These are phyloP conservation scores for Nepenthes gracilis DNA, from an alignment of 148 eudicot species.

Conservation along the genomic window DNA sequence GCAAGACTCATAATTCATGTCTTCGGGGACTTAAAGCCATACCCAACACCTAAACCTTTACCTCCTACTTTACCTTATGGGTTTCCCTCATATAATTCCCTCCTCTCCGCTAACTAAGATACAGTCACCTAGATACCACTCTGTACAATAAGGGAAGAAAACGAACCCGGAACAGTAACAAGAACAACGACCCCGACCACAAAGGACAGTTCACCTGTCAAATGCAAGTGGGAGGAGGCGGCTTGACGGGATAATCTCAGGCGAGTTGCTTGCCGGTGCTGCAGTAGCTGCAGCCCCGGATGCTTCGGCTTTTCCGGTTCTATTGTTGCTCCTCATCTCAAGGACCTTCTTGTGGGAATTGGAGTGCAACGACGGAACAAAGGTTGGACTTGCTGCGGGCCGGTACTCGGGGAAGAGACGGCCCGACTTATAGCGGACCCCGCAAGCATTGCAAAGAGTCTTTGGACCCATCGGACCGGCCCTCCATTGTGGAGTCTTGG, in stretches of 20 bases:
- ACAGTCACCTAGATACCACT: constrained; percentile 19
- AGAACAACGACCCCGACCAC: constrained; percentile 12
- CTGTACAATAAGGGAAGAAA: constrained; percentile 32
- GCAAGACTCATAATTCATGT: too few relatives aligned
- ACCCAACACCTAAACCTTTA: too few relatives aligned
- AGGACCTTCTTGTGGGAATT: constrained; percentile 92
- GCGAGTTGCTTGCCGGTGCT: constrained; percentile 2
- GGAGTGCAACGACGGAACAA: constrained; percentile 68
- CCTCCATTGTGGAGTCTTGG: constrained; percentile 98
- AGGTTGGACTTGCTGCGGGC: constrained; percentile 94
- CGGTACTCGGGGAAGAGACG: constrained; percentile 92
- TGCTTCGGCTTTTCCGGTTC: background rate
- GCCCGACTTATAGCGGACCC: constrained; percentile 85
- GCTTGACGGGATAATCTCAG: constrained; percentile 24
- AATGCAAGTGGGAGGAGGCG: constrained; percentile 17
- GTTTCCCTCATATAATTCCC: too few relatives aligned
- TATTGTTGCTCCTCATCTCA: constrained; percentile 62
- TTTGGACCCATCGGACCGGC: constrained; percentile 94
- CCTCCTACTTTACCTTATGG: too few relatives aligned
- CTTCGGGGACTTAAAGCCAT: too few relatives aligned
- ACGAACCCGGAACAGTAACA: constrained; percentile 17
- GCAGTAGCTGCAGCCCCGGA: background rate
- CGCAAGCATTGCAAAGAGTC: constrained; percentile 94
- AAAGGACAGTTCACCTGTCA: constrained; percentile 7
- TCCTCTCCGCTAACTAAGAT: constrained; percentile 4